These are phyloP conservation scores for Cucurbita moschata DNA, from an alignment of 306 rosid species.

Conservation along the genomic window DNA sequence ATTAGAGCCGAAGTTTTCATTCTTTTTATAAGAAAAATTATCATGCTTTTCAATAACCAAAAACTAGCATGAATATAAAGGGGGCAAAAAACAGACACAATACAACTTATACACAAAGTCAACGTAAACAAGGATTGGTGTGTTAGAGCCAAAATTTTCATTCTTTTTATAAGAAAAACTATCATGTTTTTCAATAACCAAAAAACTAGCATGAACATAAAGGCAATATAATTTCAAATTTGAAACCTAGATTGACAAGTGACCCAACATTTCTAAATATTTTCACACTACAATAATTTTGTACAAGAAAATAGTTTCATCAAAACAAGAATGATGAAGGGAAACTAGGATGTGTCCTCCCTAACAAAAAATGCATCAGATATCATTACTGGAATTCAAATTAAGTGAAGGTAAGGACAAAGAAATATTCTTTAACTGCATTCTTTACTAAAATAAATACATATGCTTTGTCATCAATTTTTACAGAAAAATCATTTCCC, in stretches of 20 bases:
- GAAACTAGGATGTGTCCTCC: neutral
- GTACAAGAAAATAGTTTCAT: neutral
- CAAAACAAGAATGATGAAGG: neutral
- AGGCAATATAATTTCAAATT: neutral
- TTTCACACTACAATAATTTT: neutral
- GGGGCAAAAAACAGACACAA: no score
- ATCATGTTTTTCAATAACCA: neutral
- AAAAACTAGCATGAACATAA: neutral
- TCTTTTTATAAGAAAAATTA: neutral
- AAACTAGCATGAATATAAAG: neutral
- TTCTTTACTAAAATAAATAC: neutral
- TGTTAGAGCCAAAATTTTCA: neutral
- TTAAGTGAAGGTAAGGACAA: neutral
- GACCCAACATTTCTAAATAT: neutral
- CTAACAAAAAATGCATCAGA: neutral
- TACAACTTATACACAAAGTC: no score
- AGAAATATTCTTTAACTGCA: neutral
- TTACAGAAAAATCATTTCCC: neutral
- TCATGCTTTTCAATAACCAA: neutral
- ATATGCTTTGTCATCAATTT: neutral
- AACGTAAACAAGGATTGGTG: no score
- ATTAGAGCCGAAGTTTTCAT: neutral
- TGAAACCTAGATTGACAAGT: neutral
- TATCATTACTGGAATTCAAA: neutral
- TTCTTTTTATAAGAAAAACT: neutral